These are phyloP conservation scores for Inga leiocalycina DNA, from an alignment of 306 rosid genomes.

Conservation along the genomic window DNA sequence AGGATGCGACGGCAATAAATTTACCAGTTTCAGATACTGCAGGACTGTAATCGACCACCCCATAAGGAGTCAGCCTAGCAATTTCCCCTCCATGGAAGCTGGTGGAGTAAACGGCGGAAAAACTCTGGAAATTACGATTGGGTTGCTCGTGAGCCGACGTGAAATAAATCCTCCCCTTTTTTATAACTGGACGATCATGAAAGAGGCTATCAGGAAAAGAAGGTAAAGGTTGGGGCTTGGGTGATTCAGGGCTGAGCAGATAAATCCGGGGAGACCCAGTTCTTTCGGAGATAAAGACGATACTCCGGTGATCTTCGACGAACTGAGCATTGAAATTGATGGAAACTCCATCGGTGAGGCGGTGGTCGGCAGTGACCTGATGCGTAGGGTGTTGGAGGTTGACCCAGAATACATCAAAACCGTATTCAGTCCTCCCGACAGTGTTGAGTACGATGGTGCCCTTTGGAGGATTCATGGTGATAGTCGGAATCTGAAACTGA, in stretches of 20 bases:
- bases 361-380: constrained; percentile 37
- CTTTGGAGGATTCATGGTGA: constrained; percentile 41
- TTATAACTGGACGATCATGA: constrained; percentile 68
- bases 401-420: constrained; percentile 72
- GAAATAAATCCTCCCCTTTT: constrained; percentile 52
- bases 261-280: constrained; percentile 59
- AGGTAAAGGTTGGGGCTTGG: constrained; percentile 36
- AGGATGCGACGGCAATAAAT: constrained; percentile 76
- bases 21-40: constrained; percentile 62
- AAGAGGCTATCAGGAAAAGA: constrained; percentile 48
- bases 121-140: constrained; percentile 43
- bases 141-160: constrained; percentile 67
- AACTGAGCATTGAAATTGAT: constrained; percentile 83
- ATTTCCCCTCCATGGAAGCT: constrained; percentile 9
- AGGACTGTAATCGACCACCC: constrained; percentile 68
- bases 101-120: constrained; percentile 64
- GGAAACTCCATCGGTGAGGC: constrained; percentile 74
- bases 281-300: constrained; percentile 77
- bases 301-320: constrained; percentile 19
- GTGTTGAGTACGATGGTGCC: constrained; percentile 70
- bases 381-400: constrained; percentile 27
- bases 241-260: constrained; percentile 39
- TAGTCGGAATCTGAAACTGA: background rate
- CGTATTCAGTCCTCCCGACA: constrained; percentile 62
- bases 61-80: constrained; percentile 57